Conservation (phyloP, 495 filamentous ascomycete species). For the Pseudevernia furfuracea region DNA sequence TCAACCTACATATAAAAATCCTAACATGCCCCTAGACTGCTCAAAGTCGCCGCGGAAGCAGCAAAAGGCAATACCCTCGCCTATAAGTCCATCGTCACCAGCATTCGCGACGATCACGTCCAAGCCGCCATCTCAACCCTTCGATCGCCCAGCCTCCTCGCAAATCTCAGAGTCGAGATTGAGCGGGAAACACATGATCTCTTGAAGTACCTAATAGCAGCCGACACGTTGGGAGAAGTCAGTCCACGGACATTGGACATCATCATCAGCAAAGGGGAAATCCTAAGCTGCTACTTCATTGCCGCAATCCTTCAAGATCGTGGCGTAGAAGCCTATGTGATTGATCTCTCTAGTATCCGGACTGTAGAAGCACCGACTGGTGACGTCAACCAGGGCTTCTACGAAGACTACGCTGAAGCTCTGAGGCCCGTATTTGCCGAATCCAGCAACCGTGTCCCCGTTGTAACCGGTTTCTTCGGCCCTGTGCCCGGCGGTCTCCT, state of each 20-base stretch:
- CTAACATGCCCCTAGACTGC: not conserved
- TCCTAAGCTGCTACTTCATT: constrained; percentile 82
- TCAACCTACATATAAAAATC: constrained; percentile 27
- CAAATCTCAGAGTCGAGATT: constrained; percentile 52
- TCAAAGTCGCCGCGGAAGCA: constrained; percentile 3
- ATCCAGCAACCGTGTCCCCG: constrained; percentile 62
- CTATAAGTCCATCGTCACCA: not conserved
- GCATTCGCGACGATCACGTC: not conserved
- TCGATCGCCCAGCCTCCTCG: constrained; percentile 39
- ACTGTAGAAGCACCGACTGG: constrained; percentile 52
- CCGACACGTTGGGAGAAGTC: constrained; percentile 59
- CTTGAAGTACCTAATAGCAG: constrained; percentile 51
- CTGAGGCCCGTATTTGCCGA: constrained; percentile 59
- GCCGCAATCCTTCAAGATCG: constrained; percentile 67
- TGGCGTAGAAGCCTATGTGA: constrained; percentile 71
- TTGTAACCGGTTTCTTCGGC: constrained; percentile 80
- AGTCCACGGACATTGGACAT: constrained; percentile 77
- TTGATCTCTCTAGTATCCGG: constrained; percentile 72
- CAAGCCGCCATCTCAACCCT: not conserved
- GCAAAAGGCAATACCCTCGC: not conserved
- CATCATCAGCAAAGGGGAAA: constrained; percentile 86
- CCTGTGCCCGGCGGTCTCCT: constrained; percentile 70
- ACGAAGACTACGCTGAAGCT: constrained; percentile 56
- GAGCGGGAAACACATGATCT: constrained; percentile 63
- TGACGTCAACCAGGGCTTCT: constrained; percentile 66